phyloP scores from a whole-genome alignment of 768 basidiomycete genomes.

The Russula emetica region DNA sequence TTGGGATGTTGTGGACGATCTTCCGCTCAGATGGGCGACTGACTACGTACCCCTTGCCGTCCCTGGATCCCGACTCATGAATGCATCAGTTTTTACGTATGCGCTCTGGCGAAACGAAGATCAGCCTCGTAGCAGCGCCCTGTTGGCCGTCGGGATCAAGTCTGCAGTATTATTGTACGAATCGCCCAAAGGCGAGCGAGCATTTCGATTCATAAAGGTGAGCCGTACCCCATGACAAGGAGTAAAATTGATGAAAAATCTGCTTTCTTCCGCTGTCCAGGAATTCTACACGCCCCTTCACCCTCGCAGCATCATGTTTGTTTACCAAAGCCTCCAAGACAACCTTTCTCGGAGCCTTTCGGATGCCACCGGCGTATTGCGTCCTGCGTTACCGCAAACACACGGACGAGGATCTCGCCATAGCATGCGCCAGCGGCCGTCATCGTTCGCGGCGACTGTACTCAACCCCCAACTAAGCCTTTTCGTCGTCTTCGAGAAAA shows the following conservation, averaged over 20 bases:
- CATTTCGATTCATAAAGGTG: conserved; percentile 80
- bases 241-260: not conserved
- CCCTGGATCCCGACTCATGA: conserved; percentile 57
- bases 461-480: conserved; percentile 72
- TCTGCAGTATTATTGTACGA: conserved; percentile 71
- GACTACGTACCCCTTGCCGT: conserved; percentile 79
- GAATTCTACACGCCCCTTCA: conserved; percentile 79
- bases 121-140: conserved; percentile 42
- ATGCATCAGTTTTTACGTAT: conserved; percentile 57
- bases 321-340: conserved; percentile 63
- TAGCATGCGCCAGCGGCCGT: conserved; percentile 11
- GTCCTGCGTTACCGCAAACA: conserved; percentile 28
- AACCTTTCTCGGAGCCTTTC: conserved; percentile 40
- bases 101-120: conserved; percentile 64
- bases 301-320: conserved; percentile 63
- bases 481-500: conserved; percentile 86
- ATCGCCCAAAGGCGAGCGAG: conserved; percentile 76
- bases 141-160: conserved; percentile 76
- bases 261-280: conserved; percentile 37
- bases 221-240: conserved; percentile 7
- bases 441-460: conserved; percentile 32
- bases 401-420: conserved; percentile 6
- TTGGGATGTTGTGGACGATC: conserved; percentile 69
- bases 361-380: conserved; percentile 36
- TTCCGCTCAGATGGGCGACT: conserved; percentile 80